Evolutionary conservation across 2,329 filamentous ascomycete genomes (phyloP).

Genomic region (Pezicula carpinea): DNA sequence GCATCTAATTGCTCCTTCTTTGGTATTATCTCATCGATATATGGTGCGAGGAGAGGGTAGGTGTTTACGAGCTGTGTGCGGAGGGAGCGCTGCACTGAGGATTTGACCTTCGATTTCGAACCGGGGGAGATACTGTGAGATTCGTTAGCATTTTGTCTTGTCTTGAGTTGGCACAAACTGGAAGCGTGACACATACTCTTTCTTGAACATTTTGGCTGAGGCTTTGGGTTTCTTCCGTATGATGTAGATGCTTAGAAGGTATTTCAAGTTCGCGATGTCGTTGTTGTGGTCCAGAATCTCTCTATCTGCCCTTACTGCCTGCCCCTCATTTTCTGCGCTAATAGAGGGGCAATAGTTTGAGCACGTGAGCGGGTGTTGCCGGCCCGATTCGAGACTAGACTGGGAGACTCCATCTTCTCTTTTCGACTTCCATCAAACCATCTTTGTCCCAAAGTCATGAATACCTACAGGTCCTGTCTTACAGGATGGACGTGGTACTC

Average conservation of each 20-base stretch:
- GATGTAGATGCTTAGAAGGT: not conserved
- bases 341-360: too few species aligned
- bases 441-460: too few species aligned
- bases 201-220: slow-evolving; percentile 73
- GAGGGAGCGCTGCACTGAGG: slow-evolving; percentile 83
- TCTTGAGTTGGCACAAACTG: not conserved
- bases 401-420: too few species aligned
- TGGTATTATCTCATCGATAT: slow-evolving; percentile 91
- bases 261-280: not conserved
- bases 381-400: too few species aligned
- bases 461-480: too few species aligned
- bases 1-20: slow-evolving; percentile 90
- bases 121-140: slow-evolving; percentile 61
- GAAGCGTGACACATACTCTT: slow-evolving; percentile 59
- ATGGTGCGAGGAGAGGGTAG: slow-evolving; percentile 79
- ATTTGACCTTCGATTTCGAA: slow-evolving; percentile 95
- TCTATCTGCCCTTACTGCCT: too few species aligned
- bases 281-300: too few species aligned
- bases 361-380: too few species aligned
- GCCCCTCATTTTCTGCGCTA: too few species aligned
- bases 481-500: too few species aligned
- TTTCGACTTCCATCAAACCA: too few species aligned
- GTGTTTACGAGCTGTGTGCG: slow-evolving; percentile 76
- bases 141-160: slow-evolving; percentile 3
- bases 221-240: not conserved